A percentile compares a stretch with the other conserved stretches of the same genome.
Evolutionary conservation across 2,329 filamentous ascomycete species (phyloP).

Genomic region (Curvularia verruculosa): DNA sequence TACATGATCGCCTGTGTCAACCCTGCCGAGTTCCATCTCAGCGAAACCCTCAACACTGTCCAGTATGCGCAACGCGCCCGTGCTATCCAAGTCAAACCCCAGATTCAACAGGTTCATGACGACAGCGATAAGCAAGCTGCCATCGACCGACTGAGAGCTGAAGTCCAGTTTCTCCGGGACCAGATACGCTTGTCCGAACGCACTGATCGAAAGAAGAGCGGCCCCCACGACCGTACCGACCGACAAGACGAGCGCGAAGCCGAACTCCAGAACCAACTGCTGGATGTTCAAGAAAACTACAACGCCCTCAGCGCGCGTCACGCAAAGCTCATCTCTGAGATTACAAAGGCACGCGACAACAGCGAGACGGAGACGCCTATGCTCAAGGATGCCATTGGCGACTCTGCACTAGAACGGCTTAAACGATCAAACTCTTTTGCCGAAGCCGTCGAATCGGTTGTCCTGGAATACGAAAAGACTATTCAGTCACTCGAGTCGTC

Average conservation of each 20-base stretch:
- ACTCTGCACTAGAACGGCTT: constrained; percentile 82
- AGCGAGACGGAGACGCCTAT: constrained; percentile 62
- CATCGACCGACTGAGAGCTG: constrained; percentile 91
- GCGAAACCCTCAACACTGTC: constrained; percentile 96
- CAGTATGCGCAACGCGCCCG: constrained; percentile 94
- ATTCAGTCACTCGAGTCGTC: constrained; percentile 93
- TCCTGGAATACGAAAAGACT: constrained; percentile 97
- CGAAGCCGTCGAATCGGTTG: constrained; percentile 92
- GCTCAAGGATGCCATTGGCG: constrained; percentile 69
- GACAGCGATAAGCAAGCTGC: constrained; percentile 92
- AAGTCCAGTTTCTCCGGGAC: constrained; percentile 90
- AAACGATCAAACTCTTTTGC: constrained; percentile 96
- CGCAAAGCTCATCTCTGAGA: constrained; percentile 91
- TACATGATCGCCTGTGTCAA: constrained; percentile 99
- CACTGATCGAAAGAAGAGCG: constrained; percentile 62
- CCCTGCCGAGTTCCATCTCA: constrained; percentile 93
- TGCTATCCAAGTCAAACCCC: constrained; percentile 95
- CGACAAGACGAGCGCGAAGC: constrained; percentile 82
- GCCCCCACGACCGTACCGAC: constrained; percentile 73
- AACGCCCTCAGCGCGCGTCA: constrained; percentile 88
- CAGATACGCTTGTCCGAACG: constrained; percentile 87
- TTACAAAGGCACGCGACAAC: constrained; percentile 81
- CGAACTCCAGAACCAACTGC: constrained; percentile 89
- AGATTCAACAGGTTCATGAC: constrained; percentile 87
- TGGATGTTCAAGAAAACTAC: constrained; percentile 95